Percentiles rank a stretch among this genome's conserved stretches.
Evolutionary conservation across 305 asterid genomes (phyloP).

Genomic region (Ajuga reptans): DNA sequence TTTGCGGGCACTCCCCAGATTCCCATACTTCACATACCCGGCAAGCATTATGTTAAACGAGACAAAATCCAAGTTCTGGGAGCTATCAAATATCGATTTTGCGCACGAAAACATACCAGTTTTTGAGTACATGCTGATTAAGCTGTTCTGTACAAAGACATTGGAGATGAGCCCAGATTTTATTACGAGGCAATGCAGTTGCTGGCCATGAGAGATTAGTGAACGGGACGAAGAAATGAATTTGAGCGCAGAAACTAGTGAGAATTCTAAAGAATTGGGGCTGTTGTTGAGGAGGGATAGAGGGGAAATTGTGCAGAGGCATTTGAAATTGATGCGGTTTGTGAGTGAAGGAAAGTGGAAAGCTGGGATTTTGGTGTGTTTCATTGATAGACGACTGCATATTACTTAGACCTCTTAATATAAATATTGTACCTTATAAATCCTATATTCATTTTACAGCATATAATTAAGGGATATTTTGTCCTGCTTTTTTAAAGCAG

Average conservation of each 20-base stretch:
- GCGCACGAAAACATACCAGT: conserved; percentile 45
- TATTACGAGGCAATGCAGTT: conserved; percentile 44
- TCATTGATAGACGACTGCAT: too few species aligned
- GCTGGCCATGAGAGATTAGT: conserved; percentile 42
- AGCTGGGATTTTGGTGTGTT: conserved; percentile 15
- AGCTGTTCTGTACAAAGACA: conserved; percentile 60
- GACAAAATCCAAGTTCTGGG: conserved; percentile 40
- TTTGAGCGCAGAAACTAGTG: conserved; percentile 55
- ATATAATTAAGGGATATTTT: too few species aligned
- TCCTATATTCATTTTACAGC: too few species aligned
- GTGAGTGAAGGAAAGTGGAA: conserved; percentile 2
- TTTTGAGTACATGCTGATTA: conserved; percentile 73
- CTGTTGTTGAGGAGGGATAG: conserved; percentile 21
- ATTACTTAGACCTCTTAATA: too few species aligned
- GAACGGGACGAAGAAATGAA: conserved; percentile 46
- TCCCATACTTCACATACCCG: conserved; percentile 44
- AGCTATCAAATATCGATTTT: conserved; percentile 39
- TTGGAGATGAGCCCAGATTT: conserved; percentile 59
- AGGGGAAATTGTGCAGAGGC: conserved; percentile 35
- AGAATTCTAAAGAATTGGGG: conserved; percentile 33
- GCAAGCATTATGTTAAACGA: conserved; percentile 67
- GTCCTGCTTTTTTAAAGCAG: too few species aligned
- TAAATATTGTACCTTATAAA: too few species aligned
- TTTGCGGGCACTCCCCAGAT: conserved; percentile 43
- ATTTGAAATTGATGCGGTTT: conserved; percentile 28